Evolutionary conservation across 768 basidiomycete genomes (phyloP).

Genomic region (Paxillus involutus): DNA sequence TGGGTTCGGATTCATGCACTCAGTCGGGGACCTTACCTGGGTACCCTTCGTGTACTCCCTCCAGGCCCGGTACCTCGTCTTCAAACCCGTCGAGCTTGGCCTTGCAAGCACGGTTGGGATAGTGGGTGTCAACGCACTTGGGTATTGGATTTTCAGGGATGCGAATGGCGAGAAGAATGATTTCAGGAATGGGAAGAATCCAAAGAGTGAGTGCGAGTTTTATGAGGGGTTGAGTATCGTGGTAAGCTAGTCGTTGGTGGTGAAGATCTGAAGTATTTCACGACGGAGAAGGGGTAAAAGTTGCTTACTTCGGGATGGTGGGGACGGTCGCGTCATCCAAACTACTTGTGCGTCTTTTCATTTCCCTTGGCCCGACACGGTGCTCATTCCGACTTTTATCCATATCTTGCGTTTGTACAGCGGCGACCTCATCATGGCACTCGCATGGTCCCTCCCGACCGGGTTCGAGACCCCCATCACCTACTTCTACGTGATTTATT

Average conservation of each 20-base stretch:
- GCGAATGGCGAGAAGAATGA: conserved; percentile 95
- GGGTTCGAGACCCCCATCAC: conserved; percentile 92
- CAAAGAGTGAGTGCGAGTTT: conserved; percentile 66
- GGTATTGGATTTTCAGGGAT: conserved; percentile 89
- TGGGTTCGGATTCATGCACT: conserved; percentile 98
- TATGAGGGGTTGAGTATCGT: neutral
- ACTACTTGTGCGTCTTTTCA: conserved; percentile 63
- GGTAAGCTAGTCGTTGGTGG: neutral
- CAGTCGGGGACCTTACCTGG: conserved; percentile 90
- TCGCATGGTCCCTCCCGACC: conserved; percentile 92
- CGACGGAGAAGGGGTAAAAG: conserved; percentile 84
- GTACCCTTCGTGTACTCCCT: conserved; percentile 94
- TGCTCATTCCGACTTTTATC: neutral
- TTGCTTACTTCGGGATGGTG: conserved; percentile 97
- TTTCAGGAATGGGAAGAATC: conserved; percentile 91
- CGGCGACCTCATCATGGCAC: conserved; percentile 84
- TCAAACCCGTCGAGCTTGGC: conserved; percentile 79
- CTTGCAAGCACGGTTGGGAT: conserved; percentile 52
- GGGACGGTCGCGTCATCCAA: conserved; percentile 92
- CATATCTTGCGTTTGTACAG: conserved; percentile 32
- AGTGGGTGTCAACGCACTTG: conserved; percentile 61
- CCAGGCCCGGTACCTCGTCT: conserved; percentile 95
- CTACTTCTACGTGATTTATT: conserved; percentile 93
- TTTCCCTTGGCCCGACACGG: no score
- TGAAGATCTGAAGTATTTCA: conserved; percentile 73